Evolutionary conservation across 176 grass and related monocot species (phyloP).

Genomic region (Puccinellia tenuiflora): DNA sequence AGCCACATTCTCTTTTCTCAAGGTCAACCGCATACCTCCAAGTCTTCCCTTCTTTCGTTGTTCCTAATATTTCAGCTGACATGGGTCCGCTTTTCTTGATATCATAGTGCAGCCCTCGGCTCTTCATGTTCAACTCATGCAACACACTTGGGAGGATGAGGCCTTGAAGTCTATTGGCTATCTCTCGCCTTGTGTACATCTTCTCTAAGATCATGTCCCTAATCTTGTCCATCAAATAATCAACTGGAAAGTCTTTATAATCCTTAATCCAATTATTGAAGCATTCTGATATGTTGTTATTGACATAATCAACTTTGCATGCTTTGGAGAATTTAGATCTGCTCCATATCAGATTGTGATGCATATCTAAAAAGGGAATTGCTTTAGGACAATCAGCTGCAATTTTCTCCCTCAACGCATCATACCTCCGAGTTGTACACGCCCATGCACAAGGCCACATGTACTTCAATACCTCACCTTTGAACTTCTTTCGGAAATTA

Average conservation of each 20-base stretch:
- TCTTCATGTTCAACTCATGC: background rate
- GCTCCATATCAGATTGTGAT: background rate
- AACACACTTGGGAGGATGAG: background rate
- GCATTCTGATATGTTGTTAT: background rate
- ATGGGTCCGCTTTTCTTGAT: background rate
- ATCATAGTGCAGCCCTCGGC: background rate
- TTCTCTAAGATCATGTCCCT: background rate
- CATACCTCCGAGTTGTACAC: background rate
- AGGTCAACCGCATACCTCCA: background rate
- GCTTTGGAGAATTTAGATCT: background rate
- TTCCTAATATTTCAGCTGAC: background rate
- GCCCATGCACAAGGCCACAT: background rate
- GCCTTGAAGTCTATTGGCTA: background rate
- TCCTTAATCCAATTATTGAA: slow-evolving; percentile 7
- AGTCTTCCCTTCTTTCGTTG: background rate
- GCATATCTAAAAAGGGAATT: background rate
- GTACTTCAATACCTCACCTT: background rate
- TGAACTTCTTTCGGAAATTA: background rate
- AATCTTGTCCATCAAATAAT: background rate
- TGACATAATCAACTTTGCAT: background rate
- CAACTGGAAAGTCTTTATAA: background rate
- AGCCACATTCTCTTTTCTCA: background rate
- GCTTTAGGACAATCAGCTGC: background rate
- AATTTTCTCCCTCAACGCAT: background rate
- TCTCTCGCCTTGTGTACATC: background rate